Percentiles rank a stretch among this genome's conserved stretches.
phyloP scores from a whole-genome alignment of 257 asterid genomes.

The Thymus mandschuricus region DNA sequence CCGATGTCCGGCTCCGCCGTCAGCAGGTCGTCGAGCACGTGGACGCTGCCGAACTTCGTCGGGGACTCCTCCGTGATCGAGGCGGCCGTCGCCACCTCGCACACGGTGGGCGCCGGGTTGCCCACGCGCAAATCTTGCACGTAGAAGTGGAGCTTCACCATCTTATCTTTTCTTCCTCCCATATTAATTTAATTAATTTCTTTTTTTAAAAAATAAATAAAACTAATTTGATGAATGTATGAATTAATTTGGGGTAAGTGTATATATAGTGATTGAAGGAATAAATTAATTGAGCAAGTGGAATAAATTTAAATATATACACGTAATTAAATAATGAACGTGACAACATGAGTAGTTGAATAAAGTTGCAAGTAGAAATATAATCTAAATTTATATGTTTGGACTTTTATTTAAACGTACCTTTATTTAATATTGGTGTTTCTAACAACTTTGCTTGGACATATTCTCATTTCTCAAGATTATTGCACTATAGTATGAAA shows the following conservation, averaged over 20 bases:
- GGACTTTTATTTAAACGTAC: no score
- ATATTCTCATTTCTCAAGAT: no score
- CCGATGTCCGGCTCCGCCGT: conserved; percentile 33
- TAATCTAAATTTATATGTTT: no score
- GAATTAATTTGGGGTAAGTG: neutral
- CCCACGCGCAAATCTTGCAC: conserved; percentile 1
- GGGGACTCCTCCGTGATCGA: neutral
- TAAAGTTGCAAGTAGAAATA: no score
- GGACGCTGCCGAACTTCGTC: neutral
- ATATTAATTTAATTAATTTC: neutral
- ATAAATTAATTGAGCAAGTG: neutral
- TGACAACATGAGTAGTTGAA: no score
- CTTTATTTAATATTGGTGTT: no score
- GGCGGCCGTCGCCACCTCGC: neutral
- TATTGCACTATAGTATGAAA: no score
- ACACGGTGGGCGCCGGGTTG: neutral
- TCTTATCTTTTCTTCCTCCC: neutral
- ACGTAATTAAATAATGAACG: no score
- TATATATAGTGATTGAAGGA: neutral
- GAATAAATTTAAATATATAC: no score
- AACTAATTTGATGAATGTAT: no score
- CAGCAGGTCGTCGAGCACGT: conserved; percentile 38
- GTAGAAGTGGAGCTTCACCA: conserved; percentile 1
- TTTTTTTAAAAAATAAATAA: neutral
- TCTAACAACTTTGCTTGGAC: no score